Conservation (phyloP, 768 basidiomycete species). For the Psilocybe cubensis region DNA sequence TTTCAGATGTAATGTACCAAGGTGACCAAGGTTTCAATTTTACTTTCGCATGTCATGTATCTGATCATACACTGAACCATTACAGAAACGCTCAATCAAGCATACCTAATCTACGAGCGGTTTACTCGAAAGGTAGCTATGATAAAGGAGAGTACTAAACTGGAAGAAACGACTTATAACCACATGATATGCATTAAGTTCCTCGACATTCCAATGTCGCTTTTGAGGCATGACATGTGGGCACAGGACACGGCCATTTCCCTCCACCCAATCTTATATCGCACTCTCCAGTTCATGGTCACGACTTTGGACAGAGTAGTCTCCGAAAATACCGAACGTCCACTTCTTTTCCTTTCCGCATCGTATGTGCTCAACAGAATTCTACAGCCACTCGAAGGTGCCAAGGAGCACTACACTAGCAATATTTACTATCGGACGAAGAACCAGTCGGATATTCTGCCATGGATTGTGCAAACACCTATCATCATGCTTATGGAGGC, state of each 20-base stretch:
- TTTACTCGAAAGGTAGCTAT: neutral
- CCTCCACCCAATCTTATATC: neutral
- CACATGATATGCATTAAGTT: constrained; percentile 1
- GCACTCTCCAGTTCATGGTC: neutral
- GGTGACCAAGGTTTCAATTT: neutral
- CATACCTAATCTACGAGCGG: neutral
- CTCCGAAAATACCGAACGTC: neutral
- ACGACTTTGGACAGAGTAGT: neutral
- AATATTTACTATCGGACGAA: neutral
- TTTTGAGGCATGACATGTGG: constrained; percentile 1
- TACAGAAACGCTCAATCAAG: neutral
- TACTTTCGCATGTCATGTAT: neutral
- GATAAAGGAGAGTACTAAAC: neutral
- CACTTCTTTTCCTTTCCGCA: neutral
- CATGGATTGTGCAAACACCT: neutral
- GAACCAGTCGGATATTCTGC: neutral
- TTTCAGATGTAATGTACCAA: neutral
- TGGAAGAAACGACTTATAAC: constrained; percentile 1
- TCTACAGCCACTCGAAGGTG: neutral
- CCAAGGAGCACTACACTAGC: neutral
- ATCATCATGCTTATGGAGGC: neutral
- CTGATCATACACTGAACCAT: neutral
- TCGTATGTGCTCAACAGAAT: neutral
- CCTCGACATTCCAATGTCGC: neutral
- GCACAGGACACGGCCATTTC: neutral